Percentiles rank a stretch among this genome's conserved stretches.
These are phyloP conservation scores for Papiliotrema nemorosa DNA, from an alignment of 1,284 basidiomycete genomes.

Conservation along the genomic window DNA sequence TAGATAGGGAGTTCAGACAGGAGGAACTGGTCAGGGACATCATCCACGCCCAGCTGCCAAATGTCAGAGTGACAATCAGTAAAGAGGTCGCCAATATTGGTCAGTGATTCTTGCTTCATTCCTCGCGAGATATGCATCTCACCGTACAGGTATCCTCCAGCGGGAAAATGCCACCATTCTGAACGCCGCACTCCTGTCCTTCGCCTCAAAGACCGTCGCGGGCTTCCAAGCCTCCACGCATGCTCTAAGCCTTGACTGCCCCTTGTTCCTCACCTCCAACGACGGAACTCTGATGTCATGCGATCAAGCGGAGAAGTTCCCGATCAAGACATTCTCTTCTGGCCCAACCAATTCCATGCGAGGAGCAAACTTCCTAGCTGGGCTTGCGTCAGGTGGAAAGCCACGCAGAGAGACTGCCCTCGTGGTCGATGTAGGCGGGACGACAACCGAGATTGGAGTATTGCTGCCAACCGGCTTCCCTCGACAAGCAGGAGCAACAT, in stretches of 20 bases:
- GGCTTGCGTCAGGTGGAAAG: constrained; percentile 42
- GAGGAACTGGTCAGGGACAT: constrained; percentile 35
- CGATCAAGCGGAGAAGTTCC: constrained; percentile 55
- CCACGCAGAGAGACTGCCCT: constrained; percentile 51
- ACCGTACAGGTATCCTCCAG: constrained; percentile 54
- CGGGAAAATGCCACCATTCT: constrained; percentile 61
- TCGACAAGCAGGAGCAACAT: constrained; percentile 29
- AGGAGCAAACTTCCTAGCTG: constrained; percentile 57
- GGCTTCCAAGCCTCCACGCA: constrained; percentile 56
- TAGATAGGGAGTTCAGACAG: constrained; percentile 30
- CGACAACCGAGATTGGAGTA: constrained; percentile 43
- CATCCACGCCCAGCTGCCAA: constrained; percentile 24
- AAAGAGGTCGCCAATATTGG: constrained; percentile 40
- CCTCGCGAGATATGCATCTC: not conserved
- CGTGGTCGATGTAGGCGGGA: constrained; percentile 60
- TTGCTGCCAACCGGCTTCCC: constrained; percentile 36
- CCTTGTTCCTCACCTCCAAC: constrained; percentile 57
- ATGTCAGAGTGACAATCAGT: constrained; percentile 22
- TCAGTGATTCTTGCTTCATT: constrained; percentile 1
- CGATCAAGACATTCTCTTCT: constrained; percentile 61
- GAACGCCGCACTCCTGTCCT: constrained; percentile 58
- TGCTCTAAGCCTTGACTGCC: constrained; percentile 53
- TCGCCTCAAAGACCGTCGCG: constrained; percentile 55
- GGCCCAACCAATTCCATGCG: constrained; percentile 63
- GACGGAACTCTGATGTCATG: constrained; percentile 60